Base-by-base conservation (phyloP, 306 rosid genomes). In the Astragalus glycyphyllos region DNA sequence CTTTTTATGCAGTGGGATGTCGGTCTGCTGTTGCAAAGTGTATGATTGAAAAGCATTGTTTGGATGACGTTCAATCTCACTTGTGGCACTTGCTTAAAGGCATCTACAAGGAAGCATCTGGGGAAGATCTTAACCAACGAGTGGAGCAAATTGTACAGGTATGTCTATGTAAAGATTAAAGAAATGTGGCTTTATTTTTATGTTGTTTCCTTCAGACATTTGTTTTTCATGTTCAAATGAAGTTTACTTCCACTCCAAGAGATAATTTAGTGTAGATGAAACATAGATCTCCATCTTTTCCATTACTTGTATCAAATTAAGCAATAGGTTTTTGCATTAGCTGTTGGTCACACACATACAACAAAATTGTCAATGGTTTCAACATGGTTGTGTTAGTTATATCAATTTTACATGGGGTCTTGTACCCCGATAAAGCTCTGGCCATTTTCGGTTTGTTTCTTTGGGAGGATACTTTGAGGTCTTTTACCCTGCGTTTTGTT, bases 1-100 rank as follows among this genome's bases (percentile, higher is more conserved):
- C 96, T 17, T 92, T 92, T 66, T 81, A 88, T 81, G 67, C 87
- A 7, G 69, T 86, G 62, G 96, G 98, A 57, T 92, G 98, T 55
- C 83, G 79, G 38, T 83, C 86, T 44, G 70, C 91, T 10, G 37
- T 90, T 23, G 85, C 90, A 5, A 83, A 90, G 35, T 71, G 84
- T 72, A 20, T 70, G 82, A 80, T 85, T 48, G 86, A 81, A 15
- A 79, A 81, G 20, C 98, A 92, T 80, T 65, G 71, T 79, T 72
- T 77, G 3, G 84, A 83, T 34, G 73, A 83, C 20, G 57, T 84
- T 59, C 68, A 58, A 57, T 84, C 85, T 79, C 98, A 92, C 57
- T 49, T 92, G 81, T 72, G 84, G 38, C 73, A 65, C 45, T 60
- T 84, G 58, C 88, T 92, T 83, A 86, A 74, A 60, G 77, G 78